Evolutionary conservation across 2,329 filamentous ascomycete genomes (phyloP).

Genomic region (Macrophomina phaseolina): DNA sequence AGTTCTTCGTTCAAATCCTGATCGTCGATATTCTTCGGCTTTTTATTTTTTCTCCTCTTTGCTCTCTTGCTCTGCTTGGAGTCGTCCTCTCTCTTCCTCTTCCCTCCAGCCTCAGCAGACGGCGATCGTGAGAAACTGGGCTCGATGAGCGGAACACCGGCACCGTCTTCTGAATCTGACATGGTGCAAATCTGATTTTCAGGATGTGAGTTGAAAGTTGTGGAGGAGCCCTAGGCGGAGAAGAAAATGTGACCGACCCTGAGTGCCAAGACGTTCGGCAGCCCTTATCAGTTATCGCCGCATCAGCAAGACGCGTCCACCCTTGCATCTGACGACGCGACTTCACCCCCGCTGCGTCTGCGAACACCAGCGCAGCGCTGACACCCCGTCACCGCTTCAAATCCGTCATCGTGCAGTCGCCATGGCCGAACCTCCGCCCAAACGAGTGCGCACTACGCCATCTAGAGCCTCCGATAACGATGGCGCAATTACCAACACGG

Average conservation of each 20-base stretch:
- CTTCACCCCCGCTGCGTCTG: not conserved
- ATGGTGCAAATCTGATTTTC: slow-evolving; percentile 38
- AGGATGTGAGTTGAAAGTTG: slow-evolving; percentile 31
- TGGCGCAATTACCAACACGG: slow-evolving; percentile 7
- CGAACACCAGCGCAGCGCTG: not conserved
- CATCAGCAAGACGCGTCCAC: slow-evolving; percentile 14
- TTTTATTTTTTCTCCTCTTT: slow-evolving; percentile 64
- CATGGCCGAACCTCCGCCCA: slow-evolving; percentile 46
- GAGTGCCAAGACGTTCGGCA: slow-evolving; percentile 10
- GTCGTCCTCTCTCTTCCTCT: slow-evolving; percentile 48
- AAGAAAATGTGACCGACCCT: slow-evolving; percentile 15
- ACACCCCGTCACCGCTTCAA: not conserved
- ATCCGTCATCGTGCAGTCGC: not conserved
- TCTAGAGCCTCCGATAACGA: slow-evolving; percentile 31
- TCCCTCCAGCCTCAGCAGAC: slow-evolving; percentile 36
- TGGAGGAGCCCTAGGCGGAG: slow-evolving; percentile 17
- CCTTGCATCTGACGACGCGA: slow-evolving; percentile 7
- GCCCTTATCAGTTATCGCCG: not conserved
- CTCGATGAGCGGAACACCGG: slow-evolving; percentile 53
- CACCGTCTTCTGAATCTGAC: slow-evolving; percentile 52
- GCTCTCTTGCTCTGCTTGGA: slow-evolving; percentile 44
- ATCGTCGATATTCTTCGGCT: slow-evolving; percentile 68
- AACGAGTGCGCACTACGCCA: slow-evolving; percentile 42
- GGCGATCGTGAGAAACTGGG: slow-evolving; percentile 42
- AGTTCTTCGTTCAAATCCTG: slow-evolving; percentile 55